phyloP scores from a whole-genome alignment of 2,329 filamentous ascomycete species.

The Colletotrichum sublineola region DNA sequence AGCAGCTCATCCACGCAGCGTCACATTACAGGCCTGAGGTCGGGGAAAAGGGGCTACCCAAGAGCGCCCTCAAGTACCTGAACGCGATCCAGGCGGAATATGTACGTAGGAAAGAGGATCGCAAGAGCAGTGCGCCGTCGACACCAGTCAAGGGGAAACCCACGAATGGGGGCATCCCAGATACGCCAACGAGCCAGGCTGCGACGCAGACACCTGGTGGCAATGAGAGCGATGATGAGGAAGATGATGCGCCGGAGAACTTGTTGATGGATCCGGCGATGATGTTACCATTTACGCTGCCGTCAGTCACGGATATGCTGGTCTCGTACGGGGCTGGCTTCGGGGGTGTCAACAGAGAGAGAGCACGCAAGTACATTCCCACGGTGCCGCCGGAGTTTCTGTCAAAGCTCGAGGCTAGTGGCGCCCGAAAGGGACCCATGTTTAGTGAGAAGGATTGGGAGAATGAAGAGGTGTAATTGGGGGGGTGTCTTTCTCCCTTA shows the following conservation, averaged over 20 bases:
- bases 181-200: conserved; percentile 57
- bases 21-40: conserved; percentile 96
- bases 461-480: conserved; percentile 68
- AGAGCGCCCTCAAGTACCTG: conserved; percentile 90
- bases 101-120: conserved; percentile 68
- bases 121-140: conserved; percentile 61
- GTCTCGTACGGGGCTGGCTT: conserved; percentile 95
- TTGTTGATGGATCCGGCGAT: conserved; percentile 89
- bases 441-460: conserved; percentile 76
- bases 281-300: conserved; percentile 94
- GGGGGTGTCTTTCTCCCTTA: background rate
- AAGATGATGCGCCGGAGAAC: conserved; percentile 78
- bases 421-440: conserved; percentile 65
- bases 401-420: conserved; percentile 80
- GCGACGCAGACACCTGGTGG: conserved; percentile 55
- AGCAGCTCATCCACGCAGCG: conserved; percentile 91
- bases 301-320: conserved; percentile 97
- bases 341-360: conserved; percentile 90
- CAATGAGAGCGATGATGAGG: conserved; percentile 63
- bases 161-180: conserved; percentile 59
- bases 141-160: conserved; percentile 58
- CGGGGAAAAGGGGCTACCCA: conserved; percentile 90
- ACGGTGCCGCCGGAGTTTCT: conserved; percentile 95
- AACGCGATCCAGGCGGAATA: conserved; percentile 83
- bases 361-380: conserved; percentile 95